Conservation (phyloP, 805 yeast genomes). For the Yamadazyma endophytica region DNA sequence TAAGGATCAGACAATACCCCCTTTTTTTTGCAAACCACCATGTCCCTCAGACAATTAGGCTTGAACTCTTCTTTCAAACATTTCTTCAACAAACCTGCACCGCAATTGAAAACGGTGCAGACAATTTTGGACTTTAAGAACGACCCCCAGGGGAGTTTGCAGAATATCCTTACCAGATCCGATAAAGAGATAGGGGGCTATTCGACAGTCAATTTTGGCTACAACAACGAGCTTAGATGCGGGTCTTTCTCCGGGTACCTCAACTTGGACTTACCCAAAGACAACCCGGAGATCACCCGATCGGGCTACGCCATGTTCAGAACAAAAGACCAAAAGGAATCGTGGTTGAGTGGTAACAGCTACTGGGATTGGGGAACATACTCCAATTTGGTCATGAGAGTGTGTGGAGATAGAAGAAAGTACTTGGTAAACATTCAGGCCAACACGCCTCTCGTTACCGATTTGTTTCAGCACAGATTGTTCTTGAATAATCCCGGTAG, state of each 20-base stretch:
- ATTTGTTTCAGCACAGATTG: conserved; percentile 76
- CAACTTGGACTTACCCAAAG: conserved; percentile 61
- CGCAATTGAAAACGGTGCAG: conserved; percentile 22
- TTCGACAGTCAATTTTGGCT: conserved; percentile 56
- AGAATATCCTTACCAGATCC: conserved; percentile 54
- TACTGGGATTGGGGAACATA: conserved; percentile 70
- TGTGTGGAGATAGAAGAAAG: conserved; percentile 69
- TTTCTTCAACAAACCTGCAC: conserved; percentile 28
- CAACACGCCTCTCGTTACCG: conserved; percentile 72
- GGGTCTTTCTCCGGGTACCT: conserved; percentile 55
- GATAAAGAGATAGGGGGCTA: conserved; percentile 79
- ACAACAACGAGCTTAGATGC: conserved; percentile 27
- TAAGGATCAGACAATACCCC: too few species aligned
- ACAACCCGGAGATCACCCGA: conserved; percentile 58
- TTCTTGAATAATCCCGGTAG: conserved; percentile 66
- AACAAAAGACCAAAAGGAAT: conserved; percentile 58
- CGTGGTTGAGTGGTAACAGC: conserved; percentile 44
- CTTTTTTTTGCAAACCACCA: too few species aligned
- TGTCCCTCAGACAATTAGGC: conserved; percentile 42
- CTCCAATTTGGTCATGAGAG: conserved; percentile 61
- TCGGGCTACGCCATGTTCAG: conserved; percentile 85
- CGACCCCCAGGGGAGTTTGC: conserved; percentile 43
- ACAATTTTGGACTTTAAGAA: conserved; percentile 57
- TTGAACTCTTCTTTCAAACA: conserved; percentile 32
- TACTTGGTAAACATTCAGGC: conserved; percentile 80